Evolutionary conservation across 1,284 basidiomycete genomes (phyloP).

Genomic region (Laetiporus sulphureus): DNA sequence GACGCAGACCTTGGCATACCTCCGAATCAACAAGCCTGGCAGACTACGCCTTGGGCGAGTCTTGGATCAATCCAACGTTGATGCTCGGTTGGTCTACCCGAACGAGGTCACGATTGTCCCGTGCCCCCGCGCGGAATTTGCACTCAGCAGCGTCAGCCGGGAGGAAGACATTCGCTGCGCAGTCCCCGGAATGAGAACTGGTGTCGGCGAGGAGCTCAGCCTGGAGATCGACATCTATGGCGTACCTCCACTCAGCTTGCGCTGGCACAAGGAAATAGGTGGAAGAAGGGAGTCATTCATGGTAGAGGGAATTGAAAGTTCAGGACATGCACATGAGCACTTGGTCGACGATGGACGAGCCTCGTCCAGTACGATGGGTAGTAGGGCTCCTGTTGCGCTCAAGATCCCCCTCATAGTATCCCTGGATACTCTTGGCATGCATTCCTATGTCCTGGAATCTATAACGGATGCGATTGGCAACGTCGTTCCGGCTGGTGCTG

Average conservation of each 20-base stretch:
- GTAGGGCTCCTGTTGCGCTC: constrained; percentile 44
- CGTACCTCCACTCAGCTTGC: constrained; percentile 72
- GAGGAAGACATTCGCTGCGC: constrained; percentile 58
- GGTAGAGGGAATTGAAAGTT: constrained; percentile 80
- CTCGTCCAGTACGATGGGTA: constrained; percentile 10
- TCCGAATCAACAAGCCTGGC: constrained; percentile 68
- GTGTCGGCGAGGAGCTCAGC: constrained; percentile 56
- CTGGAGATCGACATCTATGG: constrained; percentile 68
- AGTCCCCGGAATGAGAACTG: constrained; percentile 29
- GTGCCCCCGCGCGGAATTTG: constrained; percentile 74
- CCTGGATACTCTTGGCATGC: constrained; percentile 53
- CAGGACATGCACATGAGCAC: constrained; percentile 20
- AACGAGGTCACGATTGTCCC: constrained; percentile 73
- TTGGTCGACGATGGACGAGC: constrained; percentile 15
- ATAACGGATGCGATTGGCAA: constrained; percentile 75
- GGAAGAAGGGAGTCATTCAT: constrained; percentile 60
- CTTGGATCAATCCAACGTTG: constrained; percentile 59
- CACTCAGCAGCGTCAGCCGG: constrained; percentile 34
- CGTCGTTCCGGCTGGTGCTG: constrained; percentile 39
- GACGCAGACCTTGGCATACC: constrained; percentile 67
- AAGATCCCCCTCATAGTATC: constrained; percentile 63
- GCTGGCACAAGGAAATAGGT: constrained; percentile 68
- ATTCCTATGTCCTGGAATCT: constrained; percentile 66
- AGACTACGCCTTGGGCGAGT: constrained; percentile 68
- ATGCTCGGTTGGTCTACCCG: constrained; percentile 58